Conservation (phyloP, 2,329 filamentous ascomycete species). For the Cordyceps farinosa region DNA sequence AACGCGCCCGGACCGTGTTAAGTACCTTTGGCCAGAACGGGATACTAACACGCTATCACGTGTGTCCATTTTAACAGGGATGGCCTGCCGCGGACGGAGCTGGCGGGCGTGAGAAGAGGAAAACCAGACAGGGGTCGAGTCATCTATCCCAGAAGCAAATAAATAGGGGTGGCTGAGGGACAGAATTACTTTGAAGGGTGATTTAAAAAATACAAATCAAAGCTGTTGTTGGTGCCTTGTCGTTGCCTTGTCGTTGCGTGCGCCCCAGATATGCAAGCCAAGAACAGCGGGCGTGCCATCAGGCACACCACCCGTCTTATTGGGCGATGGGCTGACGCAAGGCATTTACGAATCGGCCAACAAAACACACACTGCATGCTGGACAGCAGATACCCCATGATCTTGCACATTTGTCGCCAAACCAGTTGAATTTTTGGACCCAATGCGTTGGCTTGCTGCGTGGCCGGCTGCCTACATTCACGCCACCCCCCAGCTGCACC, state of each 20-base stretch:
- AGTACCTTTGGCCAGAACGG: neutral
- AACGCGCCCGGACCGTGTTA: conserved; percentile 10
- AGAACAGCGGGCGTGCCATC: neutral
- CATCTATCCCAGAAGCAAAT: conserved; percentile 5
- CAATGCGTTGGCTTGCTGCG: conserved; percentile 1
- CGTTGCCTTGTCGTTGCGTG: neutral
- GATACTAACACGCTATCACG: conserved; percentile 14
- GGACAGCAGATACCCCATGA: neutral
- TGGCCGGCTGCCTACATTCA: conserved; percentile 9
- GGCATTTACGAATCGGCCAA: neutral
- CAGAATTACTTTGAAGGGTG: neutral
- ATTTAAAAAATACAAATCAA: neutral
- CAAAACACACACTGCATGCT: neutral
- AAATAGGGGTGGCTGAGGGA: conserved; percentile 6
- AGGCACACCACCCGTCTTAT: conserved; percentile 9
- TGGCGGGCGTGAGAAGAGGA: neutral
- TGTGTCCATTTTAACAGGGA: neutral
- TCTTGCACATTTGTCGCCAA: neutral
- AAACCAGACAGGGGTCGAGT: conserved; percentile 6
- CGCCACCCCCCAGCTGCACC: neutral
- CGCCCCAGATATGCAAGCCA: neutral
- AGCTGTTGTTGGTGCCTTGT: neutral
- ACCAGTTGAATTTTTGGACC: neutral
- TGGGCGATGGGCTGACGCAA: neutral
- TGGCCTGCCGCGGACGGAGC: neutral